phyloP scores from a whole-genome alignment of 2,329 filamentous ascomycete species.

The Aureobasidium pullulans region DNA sequence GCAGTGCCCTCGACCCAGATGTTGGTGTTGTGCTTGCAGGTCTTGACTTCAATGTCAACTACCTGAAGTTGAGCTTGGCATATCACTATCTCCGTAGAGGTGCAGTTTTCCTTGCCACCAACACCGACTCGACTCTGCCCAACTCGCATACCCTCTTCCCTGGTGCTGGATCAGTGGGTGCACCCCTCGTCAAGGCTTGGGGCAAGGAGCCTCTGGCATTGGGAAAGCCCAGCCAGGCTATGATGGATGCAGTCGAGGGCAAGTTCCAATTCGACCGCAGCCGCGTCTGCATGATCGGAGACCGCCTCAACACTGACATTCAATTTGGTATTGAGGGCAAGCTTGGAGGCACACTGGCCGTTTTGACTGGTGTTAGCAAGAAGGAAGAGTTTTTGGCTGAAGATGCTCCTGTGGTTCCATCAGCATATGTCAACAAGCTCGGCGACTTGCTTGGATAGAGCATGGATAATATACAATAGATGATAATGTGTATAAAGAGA shows the following conservation, averaged over 20 bases:
- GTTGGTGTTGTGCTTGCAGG: constrained; percentile 86
- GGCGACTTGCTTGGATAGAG: constrained; percentile 56
- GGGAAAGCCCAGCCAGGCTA: constrained; percentile 93
- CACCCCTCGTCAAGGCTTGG: constrained; percentile 61
- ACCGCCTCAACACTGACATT: constrained; percentile 91
- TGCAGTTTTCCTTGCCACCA: constrained; percentile 85
- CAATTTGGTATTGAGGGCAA: constrained; percentile 87
- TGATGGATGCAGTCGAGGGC: constrained; percentile 98
- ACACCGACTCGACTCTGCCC: constrained; percentile 84
- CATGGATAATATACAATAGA: not conserved
- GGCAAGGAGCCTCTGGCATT: constrained; percentile 65
- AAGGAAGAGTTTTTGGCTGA: constrained; percentile 74
- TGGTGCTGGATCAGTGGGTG: constrained; percentile 75
- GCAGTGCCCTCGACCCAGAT: constrained; percentile 73
- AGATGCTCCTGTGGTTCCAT: constrained; percentile 62
- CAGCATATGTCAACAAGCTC: constrained; percentile 76
- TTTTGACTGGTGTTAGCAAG: constrained; percentile 81
- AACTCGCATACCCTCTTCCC: constrained; percentile 78
- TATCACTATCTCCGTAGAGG: constrained; percentile 79
- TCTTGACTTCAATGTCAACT: constrained; percentile 91
- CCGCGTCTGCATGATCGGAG: constrained; percentile 90
- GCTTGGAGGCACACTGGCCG: constrained; percentile 82
- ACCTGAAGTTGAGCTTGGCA: constrained; percentile 79
- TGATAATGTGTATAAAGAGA: not conserved
- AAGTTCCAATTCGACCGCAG: constrained; percentile 83